These are phyloP conservation scores for Geotrichum macrosporum DNA, from an alignment of 1,139 yeast genomes.

Conservation along the genomic window DNA sequence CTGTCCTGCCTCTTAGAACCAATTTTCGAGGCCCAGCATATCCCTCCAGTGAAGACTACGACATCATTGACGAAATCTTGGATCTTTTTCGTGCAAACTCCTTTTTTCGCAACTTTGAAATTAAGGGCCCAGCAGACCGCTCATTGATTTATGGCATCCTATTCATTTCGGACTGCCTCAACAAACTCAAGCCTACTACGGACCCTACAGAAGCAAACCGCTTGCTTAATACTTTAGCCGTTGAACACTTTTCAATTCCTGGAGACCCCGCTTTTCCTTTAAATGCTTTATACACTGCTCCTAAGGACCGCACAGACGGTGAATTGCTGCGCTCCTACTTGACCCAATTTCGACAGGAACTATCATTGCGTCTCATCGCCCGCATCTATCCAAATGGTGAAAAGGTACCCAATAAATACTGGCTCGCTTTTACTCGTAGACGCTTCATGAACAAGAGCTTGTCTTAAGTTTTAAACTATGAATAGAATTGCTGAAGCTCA, in stretches of 20 bases:
- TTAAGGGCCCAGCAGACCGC: constrained; percentile 92
- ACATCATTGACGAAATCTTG: constrained; percentile 82
- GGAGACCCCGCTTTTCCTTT: constrained; percentile 95
- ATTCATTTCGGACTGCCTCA: constrained; percentile 78
- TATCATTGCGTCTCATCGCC: constrained; percentile 72
- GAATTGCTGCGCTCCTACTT: constrained; percentile 76
- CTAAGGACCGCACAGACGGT: constrained; percentile 67
- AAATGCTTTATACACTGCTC: constrained; percentile 75
- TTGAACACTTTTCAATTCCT: constrained; percentile 86
- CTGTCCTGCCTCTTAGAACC: constrained; percentile 76
- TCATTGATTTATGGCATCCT: constrained; percentile 94
- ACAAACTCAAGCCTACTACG: constrained; percentile 46
- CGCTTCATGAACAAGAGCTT: constrained; percentile 85
- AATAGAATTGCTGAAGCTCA: neutral
- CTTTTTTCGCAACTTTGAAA: constrained; percentile 93
- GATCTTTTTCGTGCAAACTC: constrained; percentile 95
- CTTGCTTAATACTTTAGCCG: constrained; percentile 71
- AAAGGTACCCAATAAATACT: constrained; percentile 51
- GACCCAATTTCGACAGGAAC: constrained; percentile 91
- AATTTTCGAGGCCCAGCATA: constrained; percentile 88
- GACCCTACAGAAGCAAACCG: constrained; percentile 61
- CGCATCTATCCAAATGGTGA: constrained; percentile 62
- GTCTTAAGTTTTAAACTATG: no score
- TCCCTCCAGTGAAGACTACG: constrained; percentile 78
- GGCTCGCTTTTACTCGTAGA: constrained; percentile 95